Percentiles rank a stretch among this genome's conserved stretches.
Evolutionary conservation across 2,329 filamentous ascomycete species (phyloP).

Genomic region (Didymellaceae sp.): DNA sequence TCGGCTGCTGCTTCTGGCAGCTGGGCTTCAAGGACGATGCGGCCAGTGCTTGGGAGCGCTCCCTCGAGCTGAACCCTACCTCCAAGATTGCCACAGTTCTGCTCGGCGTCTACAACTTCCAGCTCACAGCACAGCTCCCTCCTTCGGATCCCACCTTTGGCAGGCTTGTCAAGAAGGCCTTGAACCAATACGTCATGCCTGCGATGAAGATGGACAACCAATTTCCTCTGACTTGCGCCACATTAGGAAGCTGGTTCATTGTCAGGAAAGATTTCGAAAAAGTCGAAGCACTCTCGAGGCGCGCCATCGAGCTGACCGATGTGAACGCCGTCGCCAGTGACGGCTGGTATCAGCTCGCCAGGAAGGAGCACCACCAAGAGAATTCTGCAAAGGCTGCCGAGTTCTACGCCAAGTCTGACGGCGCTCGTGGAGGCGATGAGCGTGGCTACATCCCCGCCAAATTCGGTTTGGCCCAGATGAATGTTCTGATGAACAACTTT

Average conservation of each 20-base stretch:
- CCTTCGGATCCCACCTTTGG: conserved; percentile 86
- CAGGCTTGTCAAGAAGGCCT: conserved; percentile 86
- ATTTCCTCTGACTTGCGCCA: conserved; percentile 85
- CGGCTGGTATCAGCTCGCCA: conserved; percentile 92
- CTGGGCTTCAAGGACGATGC: conserved; percentile 93
- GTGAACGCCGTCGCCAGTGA: conserved; percentile 97
- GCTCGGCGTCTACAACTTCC: conserved; percentile 87
- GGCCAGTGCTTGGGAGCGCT: conserved; percentile 86
- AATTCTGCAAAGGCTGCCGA: conserved; percentile 78
- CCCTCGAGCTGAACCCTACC: conserved; percentile 78
- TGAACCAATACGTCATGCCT: conserved; percentile 92
- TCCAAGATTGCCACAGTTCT: conserved; percentile 92
- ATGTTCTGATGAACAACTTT: conserved; percentile 81
- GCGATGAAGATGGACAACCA: conserved; percentile 94
- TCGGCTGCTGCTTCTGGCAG: conserved; percentile 97
- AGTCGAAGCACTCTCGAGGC: conserved; percentile 85
- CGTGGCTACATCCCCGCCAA: conserved; percentile 92
- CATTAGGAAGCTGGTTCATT: conserved; percentile 89
- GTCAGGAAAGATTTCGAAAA: conserved; percentile 80
- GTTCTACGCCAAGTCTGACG: conserved; percentile 88
- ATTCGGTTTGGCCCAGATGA: conserved; percentile 89
- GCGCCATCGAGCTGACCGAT: conserved; percentile 94
- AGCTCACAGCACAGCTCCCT: conserved; percentile 81
- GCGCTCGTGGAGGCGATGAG: conserved; percentile 89
- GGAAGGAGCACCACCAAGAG: conserved; percentile 86